A percentile compares a stretch with the other conserved stretches of the same genome.
These are phyloP conservation scores for Carnegiea gigantea DNA, from an alignment of 179 eudicot species.

Conservation along the genomic window DNA sequence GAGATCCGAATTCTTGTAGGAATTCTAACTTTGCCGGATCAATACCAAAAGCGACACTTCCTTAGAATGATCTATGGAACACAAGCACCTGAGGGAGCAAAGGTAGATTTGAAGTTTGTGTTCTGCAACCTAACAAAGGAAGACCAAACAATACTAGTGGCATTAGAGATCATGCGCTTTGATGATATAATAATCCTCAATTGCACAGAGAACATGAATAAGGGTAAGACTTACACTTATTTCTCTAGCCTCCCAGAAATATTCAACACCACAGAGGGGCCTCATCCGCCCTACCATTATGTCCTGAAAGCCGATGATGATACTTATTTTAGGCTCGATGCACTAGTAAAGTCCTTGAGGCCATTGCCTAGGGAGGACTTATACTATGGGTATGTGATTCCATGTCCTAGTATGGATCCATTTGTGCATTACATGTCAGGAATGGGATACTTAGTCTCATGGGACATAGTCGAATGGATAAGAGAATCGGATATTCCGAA, in stretches of 20 bases:
- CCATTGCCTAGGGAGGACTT: slow-evolving; percentile 68
- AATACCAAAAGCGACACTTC: slow-evolving; percentile 63
- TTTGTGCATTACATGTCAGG: slow-evolving; percentile 81
- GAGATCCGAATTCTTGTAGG: slow-evolving; percentile 60
- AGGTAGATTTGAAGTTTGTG: slow-evolving; percentile 71
- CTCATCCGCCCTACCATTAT: slow-evolving; percentile 61
- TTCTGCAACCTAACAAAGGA: slow-evolving; percentile 82
- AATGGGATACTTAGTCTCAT: slow-evolving; percentile 81
- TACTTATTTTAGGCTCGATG: slow-evolving; percentile 50
- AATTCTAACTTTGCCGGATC: slow-evolving; percentile 68
- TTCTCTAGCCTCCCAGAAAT: slow-evolving; percentile 56
- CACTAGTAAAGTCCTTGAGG: slow-evolving; percentile 53
- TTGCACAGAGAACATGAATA: slow-evolving; percentile 80
- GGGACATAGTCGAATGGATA: slow-evolving; percentile 88
- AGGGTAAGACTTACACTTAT: slow-evolving; percentile 78
- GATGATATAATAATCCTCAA: slow-evolving; percentile 77
- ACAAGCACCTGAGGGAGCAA: slow-evolving; percentile 46
- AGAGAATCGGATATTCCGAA: slow-evolving; percentile 45
- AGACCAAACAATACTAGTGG: slow-evolving; percentile 58
- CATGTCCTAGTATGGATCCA: slow-evolving; percentile 82
- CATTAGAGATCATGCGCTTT: slow-evolving; percentile 74
- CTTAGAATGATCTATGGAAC: slow-evolving; percentile 75
- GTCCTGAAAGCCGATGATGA: slow-evolving; percentile 89
- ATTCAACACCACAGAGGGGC: slow-evolving; percentile 25
- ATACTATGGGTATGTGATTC: slow-evolving; percentile 79